These are phyloP conservation scores for Calonectria leucothoes DNA, from an alignment of 2,329 filamentous ascomycete species.

Conservation along the genomic window DNA sequence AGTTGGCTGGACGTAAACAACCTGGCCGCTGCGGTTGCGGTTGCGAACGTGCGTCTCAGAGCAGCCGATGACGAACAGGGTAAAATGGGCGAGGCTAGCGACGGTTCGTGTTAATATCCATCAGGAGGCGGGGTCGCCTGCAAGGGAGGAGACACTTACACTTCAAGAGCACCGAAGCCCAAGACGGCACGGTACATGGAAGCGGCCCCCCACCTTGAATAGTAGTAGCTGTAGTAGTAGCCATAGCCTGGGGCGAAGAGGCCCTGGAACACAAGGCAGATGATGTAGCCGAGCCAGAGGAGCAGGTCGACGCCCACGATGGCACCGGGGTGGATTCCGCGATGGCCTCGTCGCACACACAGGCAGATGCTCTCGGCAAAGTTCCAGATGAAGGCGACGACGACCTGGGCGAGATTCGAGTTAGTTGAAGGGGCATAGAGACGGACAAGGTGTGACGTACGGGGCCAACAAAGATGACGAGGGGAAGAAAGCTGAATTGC, in stretches of 20 bases:
- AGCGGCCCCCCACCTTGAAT: background rate
- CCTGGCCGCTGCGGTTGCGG: constrained; percentile 3
- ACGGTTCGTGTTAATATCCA: background rate
- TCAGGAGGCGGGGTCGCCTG: background rate
- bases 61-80: constrained; percentile 38
- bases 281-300: constrained; percentile 25
- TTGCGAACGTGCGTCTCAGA: constrained; percentile 35
- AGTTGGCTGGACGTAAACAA: constrained; percentile 27
- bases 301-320: constrained; percentile 27
- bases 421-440: background rate
- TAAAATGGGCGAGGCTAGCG: constrained; percentile 29
- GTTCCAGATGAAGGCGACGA: constrained; percentile 24
- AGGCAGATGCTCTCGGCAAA: constrained; percentile 25
- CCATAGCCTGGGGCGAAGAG: background rate
- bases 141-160: background rate
- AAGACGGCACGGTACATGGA: constrained; percentile 1
- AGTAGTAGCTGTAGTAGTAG: background rate
- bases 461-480: constrained; percentile 9
- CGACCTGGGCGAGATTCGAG: background rate
- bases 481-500: background rate
- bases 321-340: constrained; percentile 26
- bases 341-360: constrained; percentile 17
- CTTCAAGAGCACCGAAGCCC: constrained; percentile 11
- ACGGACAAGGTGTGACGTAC: background rate
- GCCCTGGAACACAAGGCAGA: background rate